Conservation (phyloP, 345 rosid species). For the Aquilaria yunnanensis region DNA sequence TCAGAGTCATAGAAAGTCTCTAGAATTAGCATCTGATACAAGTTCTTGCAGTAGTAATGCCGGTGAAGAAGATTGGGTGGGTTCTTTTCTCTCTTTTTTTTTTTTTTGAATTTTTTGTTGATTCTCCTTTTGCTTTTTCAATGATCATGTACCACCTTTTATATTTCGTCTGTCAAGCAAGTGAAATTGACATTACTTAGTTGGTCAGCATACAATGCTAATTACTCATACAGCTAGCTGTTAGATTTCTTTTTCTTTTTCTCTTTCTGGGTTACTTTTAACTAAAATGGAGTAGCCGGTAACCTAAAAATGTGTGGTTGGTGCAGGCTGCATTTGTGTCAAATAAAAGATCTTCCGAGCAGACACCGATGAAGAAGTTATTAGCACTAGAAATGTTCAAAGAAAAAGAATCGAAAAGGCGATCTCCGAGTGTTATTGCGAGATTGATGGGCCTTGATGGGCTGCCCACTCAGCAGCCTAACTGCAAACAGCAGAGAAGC, state of each 20-base stretch:
- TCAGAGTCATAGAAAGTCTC: conserved; percentile 28
- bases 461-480: conserved; percentile 46
- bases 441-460: conserved; percentile 89
- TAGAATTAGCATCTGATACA: conserved; percentile 42
- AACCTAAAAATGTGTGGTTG: neutral
- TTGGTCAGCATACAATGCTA: too few species aligned
- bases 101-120: neutral
- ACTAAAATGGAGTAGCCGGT: too few species aligned
- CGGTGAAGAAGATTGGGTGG: conserved; percentile 46
- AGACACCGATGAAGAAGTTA: conserved; percentile 54
- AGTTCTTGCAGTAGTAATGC: conserved; percentile 31
- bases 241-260: conserved; percentile 5
- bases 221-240: too few species aligned
- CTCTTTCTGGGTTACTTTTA: neutral
- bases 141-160: neutral
- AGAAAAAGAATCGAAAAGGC: conserved; percentile 56
- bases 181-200: too few species aligned
- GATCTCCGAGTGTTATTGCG: conserved; percentile 74
- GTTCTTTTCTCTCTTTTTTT: conserved; percentile 15
- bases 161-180: neutral
- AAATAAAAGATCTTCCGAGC: conserved; percentile 27
- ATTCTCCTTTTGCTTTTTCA: neutral
- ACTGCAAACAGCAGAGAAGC: conserved; percentile 37
- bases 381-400: conserved; percentile 76
- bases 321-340: conserved; percentile 35